Conservation (phyloP, 1,139 yeast species). For the Oligophagozyma castellii region DNA sequence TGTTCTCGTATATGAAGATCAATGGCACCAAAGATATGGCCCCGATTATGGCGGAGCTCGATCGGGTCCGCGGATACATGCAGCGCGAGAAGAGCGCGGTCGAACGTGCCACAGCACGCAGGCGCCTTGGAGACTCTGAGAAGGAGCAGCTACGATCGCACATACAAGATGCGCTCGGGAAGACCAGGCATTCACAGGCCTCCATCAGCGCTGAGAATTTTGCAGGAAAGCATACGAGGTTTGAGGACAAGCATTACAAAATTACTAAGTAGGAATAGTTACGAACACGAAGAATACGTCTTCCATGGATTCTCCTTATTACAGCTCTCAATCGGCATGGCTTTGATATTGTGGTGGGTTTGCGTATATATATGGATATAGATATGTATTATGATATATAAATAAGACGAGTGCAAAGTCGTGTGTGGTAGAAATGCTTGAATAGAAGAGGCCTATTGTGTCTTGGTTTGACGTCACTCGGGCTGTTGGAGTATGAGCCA, state of each 20-base stretch:
- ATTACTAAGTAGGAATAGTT: too few species aligned
- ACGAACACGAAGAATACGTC: too few species aligned
- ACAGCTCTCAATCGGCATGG: too few species aligned
- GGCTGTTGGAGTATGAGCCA: constrained; percentile 25
- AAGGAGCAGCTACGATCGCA: constrained; percentile 2
- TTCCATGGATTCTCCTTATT: too few species aligned
- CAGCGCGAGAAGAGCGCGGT: too few species aligned
- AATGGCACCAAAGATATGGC: constrained; percentile 14
- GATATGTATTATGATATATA: constrained; percentile 1
- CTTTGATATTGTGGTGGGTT: too few species aligned
- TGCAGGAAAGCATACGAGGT: constrained; percentile 47
- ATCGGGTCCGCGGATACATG: constrained; percentile 58
- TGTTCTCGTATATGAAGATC: constrained; percentile 21
- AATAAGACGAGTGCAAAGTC: constrained; percentile 2
- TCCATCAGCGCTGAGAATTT: constrained; percentile 49
- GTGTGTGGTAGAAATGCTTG: too few species aligned
- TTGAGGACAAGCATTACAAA: constrained; percentile 23
- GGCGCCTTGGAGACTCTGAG: constrained; percentile 21
- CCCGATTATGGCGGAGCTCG: constrained; percentile 56
- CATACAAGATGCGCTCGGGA: constrained; percentile 5
- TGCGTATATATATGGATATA: constrained; percentile 1
- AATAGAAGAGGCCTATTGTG: too few species aligned
- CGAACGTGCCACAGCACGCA: too few species aligned
- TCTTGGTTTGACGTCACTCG: too few species aligned
- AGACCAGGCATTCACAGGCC: too few species aligned